A percentile compares a stretch with the other conserved stretches of the same genome.
These are phyloP conservation scores for Echium plantagineum DNA, from an alignment of 257 asterid genomes.

Conservation along the genomic window DNA sequence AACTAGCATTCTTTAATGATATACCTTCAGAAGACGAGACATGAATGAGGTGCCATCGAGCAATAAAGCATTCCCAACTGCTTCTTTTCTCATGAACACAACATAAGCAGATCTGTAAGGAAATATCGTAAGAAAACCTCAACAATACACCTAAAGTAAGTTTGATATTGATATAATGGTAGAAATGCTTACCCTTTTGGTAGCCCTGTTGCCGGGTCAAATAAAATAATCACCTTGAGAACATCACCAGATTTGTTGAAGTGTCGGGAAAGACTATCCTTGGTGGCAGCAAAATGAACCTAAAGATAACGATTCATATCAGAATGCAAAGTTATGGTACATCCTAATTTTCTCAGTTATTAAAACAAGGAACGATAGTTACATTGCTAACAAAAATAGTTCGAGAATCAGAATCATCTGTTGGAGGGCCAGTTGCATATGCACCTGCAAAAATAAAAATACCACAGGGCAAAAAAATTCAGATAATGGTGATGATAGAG, in stretches of 20 bases:
- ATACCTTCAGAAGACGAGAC: conserved; percentile 89
- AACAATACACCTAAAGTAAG: background rate
- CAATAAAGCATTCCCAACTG: conserved; percentile 81
- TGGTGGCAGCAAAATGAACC: conserved; percentile 99
- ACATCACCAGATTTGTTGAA: conserved; percentile 88
- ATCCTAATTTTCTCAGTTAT: too few relatives aligned
- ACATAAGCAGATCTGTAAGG: conserved; percentile 81
- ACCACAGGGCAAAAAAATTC: conserved; percentile 2
- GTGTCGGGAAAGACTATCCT: conserved; percentile 79
- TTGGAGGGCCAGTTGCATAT: conserved; percentile 39
- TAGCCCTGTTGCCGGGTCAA: conserved; percentile 77
- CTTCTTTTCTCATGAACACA: conserved; percentile 74
- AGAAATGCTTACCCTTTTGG: conserved; percentile 64
- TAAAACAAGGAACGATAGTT: conserved; percentile 1
- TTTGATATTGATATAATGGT: background rate
- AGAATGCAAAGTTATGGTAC: conserved; percentile 1
- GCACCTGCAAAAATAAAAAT: conserved; percentile 28
- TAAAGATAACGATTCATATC: conserved; percentile 17
- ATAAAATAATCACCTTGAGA: conserved; percentile 57
- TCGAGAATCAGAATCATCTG: conserved; percentile 69
- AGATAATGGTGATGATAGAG: conserved; percentile 5
- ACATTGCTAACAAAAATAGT: conserved; percentile 93
- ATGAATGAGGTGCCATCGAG: conserved; percentile 83
- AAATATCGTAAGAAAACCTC: background rate
- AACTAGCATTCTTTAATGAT: conserved; percentile 11